Conservation (phyloP, 163 green algal genomes). For the Volvox carteri region DNA sequence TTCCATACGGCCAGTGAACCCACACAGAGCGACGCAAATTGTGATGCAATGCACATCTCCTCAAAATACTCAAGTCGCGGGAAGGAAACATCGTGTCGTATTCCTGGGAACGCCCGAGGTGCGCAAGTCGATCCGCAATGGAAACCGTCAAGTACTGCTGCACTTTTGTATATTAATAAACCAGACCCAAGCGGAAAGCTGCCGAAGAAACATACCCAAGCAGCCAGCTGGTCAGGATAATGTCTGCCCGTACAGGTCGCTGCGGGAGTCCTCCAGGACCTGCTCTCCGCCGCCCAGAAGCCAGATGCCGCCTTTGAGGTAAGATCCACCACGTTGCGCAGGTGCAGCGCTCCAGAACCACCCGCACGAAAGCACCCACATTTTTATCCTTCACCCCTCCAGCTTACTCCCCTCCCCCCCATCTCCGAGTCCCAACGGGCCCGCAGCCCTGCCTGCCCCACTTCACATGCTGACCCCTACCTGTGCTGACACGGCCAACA, state of each 20-base stretch:
- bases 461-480: no score
- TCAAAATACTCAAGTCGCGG: background rate
- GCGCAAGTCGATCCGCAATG: background rate
- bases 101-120: conserved; percentile 94
- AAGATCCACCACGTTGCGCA: no score
- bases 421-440: background rate
- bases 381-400: background rate
- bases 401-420: background rate
- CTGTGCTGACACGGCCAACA: no score
- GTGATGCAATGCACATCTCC: background rate
- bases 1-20: background rate
- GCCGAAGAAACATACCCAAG: background rate
- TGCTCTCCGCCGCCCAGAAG: conserved; percentile 72
- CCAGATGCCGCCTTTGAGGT: conserved; percentile 81
- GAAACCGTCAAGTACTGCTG: background rate
- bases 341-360: no score
- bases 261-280: conserved; percentile 71
- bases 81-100: conserved; percentile 71
- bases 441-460: no score
- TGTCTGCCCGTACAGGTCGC: conserved; percentile 70
- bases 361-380: no score
- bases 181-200: no score
- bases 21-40: background rate
- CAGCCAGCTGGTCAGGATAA: background rate
- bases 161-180: background rate